Base-by-base conservation (phyloP, 169 alveolate genomes). In the Amoebophrya sp. region DNA sequence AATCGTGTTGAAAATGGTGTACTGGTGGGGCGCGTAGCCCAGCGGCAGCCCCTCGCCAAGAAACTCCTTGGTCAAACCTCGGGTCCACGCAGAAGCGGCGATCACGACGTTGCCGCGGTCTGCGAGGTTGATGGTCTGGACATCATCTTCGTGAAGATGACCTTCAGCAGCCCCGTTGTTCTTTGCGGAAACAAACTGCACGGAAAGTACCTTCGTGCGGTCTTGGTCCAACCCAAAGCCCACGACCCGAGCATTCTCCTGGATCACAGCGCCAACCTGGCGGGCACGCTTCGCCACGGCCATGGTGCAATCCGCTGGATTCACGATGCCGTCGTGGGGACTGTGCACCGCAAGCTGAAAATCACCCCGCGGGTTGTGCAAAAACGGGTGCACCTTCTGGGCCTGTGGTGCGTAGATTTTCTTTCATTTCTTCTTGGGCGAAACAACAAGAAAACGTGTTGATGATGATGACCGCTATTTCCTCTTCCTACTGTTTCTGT, bases 11-110 rank as follows among this genome's bases (percentile, higher is more conserved):
- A 90, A 90, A 14, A 32, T 40, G 41, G 77, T 40, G 66, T 90
- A 90, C 92, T 90, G 92, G 77, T 90, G 92, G 32, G 92, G 92
- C 39, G 89, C 89, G 40, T 77, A 77, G 89, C 89, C 89, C 40
- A 77, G n/a, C 18, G 89, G 89, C 83, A 66, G 35, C 38, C 10
- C 7, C 35, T 66, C 83, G 39, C 35, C 10, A 7, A 66, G 83
- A 18, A 25, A 18, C 38, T 66, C 83, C 40, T 35, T n/a, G 89
- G 40, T 0, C 89, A 77, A 32, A n/a, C 89, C 89, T 39, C 89
- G 39, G 38, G 40, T 77, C 89, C 89, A 77, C 10, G 89, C 89
- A 18, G 89, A 77, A 25, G 89, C 89, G 0, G 89, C 89, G 35
- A 66, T 66, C 39, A 14, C 88, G 38, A 25, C 88, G 35, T 66